Evolutionary conservation across 495 filamentous ascomycete genomes (phyloP), one percentile per base, ranked within the genome.

Genomic region (Hyaloscypha variabilis): DNA sequence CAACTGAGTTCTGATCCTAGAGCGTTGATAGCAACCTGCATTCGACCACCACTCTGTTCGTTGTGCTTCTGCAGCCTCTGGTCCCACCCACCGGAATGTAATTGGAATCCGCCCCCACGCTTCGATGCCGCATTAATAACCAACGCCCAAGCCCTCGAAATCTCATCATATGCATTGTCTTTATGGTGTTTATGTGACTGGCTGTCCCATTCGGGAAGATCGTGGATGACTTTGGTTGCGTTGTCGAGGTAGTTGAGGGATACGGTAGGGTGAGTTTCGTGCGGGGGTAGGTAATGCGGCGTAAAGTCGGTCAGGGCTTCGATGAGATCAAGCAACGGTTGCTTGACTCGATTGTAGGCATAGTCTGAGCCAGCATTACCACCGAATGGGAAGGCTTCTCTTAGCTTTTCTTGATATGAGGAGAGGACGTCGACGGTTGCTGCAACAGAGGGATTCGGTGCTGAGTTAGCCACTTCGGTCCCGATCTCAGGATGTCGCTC

Each of bases 71-170:
- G 78, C 54, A 99, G 78, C 69, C 87, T 93, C 76, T 93, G 88
- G 70, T 98, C 95, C 95, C 96, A 99, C 29, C 91, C 91, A 25
- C 90, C 93, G 67, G 93, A 92, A 71, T 97, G 94, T 67, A 99
- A 73, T 67, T 90, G 84, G 70, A 98, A 95, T 23, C 95, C 95
- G 46, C 92, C 96, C 6, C 93, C 94, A 59, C 90, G 82, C 78
- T 97, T 97, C 24, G 92, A 87, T 11, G 94, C 93, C 74, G 98
- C 95, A 36, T 87, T 88, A 61, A 99, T 92, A 50, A 96, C 94
- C 72, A 96, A 72, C 30, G 93, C 87, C 95, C 95, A 99, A 11
- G 95, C 96, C 69, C 88, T 90, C 53, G 91, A 88, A 51, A 99
- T 92, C 75, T 97, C 96, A 69, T 99, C 94, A 74, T 98, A 98